These are phyloP conservation scores for Somion occarium DNA, from an alignment of 1,284 basidiomycete genomes.

Conservation along the genomic window DNA sequence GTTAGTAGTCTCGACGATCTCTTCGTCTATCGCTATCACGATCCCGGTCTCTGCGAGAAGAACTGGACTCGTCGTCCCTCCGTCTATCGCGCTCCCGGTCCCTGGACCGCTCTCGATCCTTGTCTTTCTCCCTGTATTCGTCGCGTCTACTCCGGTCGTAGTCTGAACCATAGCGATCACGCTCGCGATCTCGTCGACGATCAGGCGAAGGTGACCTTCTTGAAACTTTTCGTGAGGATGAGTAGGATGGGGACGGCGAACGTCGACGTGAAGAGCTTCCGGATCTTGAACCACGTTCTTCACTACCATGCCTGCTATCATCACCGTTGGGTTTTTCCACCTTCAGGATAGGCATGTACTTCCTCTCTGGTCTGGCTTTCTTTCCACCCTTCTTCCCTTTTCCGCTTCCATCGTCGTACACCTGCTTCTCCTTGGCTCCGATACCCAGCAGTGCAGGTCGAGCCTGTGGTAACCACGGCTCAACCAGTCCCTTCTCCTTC, in stretches of 20 bases:
- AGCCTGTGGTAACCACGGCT: slow-evolving; percentile 77
- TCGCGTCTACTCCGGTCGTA: slow-evolving; percentile 27
- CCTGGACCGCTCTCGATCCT: slow-evolving; percentile 23
- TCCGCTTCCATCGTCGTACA: slow-evolving; percentile 58
- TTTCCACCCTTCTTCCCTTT: slow-evolving; percentile 34
- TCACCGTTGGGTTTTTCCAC: slow-evolving; percentile 39
- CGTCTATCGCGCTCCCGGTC: slow-evolving; percentile 26
- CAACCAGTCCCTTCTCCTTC: slow-evolving; percentile 37
- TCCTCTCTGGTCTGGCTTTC: slow-evolving; percentile 51
- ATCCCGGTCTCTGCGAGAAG: slow-evolving; percentile 21
- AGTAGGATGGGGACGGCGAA: slow-evolving; percentile 20
- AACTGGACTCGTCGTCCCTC: slow-evolving; percentile 14
- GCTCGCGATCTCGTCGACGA: slow-evolving; percentile 19
- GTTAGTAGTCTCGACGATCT: slow-evolving; percentile 2
- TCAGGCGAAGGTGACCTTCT: slow-evolving; percentile 22
- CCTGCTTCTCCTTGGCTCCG: slow-evolving; percentile 82
- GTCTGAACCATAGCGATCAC: slow-evolving; percentile 24
- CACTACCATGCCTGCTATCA: slow-evolving; percentile 14
- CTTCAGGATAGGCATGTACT: slow-evolving; percentile 75
- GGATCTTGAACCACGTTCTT: slow-evolving; percentile 19
- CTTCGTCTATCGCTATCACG: slow-evolving; percentile 12
- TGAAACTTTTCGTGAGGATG: slow-evolving; percentile 13
- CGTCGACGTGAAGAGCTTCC: slow-evolving; percentile 17
- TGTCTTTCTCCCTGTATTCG: slow-evolving; percentile 16
- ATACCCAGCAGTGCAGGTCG: slow-evolving; percentile 85